Evolutionary conservation across 1,139 yeast species (phyloP), one percentile per base, ranked within the genome.

Genomic region (Yamadazyma triangularis): DNA sequence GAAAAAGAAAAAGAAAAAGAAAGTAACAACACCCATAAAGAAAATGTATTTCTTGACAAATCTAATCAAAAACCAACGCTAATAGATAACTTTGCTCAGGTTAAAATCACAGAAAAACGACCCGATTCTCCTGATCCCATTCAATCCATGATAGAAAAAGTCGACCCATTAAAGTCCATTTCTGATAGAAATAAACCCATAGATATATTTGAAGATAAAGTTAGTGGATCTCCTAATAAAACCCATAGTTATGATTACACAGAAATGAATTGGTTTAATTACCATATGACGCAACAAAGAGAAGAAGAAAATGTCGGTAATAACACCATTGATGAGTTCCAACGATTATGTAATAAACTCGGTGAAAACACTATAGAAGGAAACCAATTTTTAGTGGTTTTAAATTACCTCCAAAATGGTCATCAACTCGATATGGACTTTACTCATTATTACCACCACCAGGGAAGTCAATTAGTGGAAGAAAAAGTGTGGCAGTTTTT

Each of bases 221-320:
- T n/a, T n/a, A 22, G 25, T 20, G 63, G 64, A 4, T 62, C 69
- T 0, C 66, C 67, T 5, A 4, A 12, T 0, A 65, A 58, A 27
- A 60, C 59, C 32, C n/a, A n/a, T n/a, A 43, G 43, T 16, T 60
- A 61, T 37, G 53, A 53, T 30, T 62, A 60, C 31, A 40, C 56
- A 2, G 69, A 64, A 15, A 38, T 48, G 33, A 66, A 61, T 36
- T 66, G 72, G 73, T 65, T 62, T 41, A 64, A 62, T 34, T 62
- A 56, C 29, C 20, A 18, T 9, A 9, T 18, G 9, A 36, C 58
- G 1, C 38, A 40, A 7, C 42, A 39, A 8, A 29, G 26, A 8
- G 29, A 28, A 11, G 35, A 28, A 4, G 16, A 35, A 8, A 34
- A 31, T 23, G n/a, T n/a, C n/a, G n/a, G n/a, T n/a, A n/a, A n/a